These are phyloP conservation scores for Metroxylon sagu DNA, from an alignment of 176 grass and related monocot species.

Conservation along the genomic window DNA sequence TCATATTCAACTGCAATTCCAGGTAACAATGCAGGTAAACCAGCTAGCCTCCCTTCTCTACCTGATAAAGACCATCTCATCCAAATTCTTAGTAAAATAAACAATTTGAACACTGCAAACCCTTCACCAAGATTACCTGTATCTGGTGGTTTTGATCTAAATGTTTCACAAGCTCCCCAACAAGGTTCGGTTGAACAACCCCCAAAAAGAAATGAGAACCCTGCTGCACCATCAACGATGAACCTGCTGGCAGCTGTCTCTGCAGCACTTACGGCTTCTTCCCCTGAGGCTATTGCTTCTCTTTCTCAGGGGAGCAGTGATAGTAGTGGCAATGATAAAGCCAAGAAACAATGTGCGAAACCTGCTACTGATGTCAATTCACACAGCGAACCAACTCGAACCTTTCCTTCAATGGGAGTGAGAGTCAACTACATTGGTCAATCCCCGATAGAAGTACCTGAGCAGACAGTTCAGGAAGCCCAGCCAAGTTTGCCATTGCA, in stretches of 20 bases:
- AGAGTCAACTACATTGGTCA: conserved; percentile 19
- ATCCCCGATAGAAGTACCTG: conserved; percentile 22
- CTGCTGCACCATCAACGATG: conserved; percentile 44
- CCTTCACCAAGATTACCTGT: conserved; percentile 39
- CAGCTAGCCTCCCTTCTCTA: conserved; percentile 32
- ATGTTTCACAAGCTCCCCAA: conserved; percentile 40
- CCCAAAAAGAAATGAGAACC: conserved; percentile 23
- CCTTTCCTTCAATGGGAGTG: conserved; percentile 22
- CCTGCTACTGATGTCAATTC: conserved; percentile 40
- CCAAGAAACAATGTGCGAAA: conserved; percentile 48
- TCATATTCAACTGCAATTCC: conserved; percentile 9
- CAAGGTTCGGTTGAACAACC: conserved; percentile 42
- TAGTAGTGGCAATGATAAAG: conserved; percentile 83
- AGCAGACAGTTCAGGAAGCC: conserved; percentile 23
- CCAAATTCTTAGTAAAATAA: conserved; percentile 80
- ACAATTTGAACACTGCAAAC: conserved; percentile 47
- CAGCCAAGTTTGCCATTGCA: conserved; percentile 42
- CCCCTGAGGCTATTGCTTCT: conserved; percentile 44
- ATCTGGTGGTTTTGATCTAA: conserved; percentile 67
- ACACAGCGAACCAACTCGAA: conserved; percentile 27
- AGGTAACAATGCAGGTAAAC: conserved; percentile 53
- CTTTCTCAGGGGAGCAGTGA: conserved; percentile 89
- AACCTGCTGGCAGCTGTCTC: conserved; percentile 63
- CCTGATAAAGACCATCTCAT: conserved; percentile 67
- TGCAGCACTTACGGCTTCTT: conserved; percentile 43